phyloP scores from a whole-genome alignment of 371 early-diverging fungal genomes.

The Smittium culicis region DNA sequence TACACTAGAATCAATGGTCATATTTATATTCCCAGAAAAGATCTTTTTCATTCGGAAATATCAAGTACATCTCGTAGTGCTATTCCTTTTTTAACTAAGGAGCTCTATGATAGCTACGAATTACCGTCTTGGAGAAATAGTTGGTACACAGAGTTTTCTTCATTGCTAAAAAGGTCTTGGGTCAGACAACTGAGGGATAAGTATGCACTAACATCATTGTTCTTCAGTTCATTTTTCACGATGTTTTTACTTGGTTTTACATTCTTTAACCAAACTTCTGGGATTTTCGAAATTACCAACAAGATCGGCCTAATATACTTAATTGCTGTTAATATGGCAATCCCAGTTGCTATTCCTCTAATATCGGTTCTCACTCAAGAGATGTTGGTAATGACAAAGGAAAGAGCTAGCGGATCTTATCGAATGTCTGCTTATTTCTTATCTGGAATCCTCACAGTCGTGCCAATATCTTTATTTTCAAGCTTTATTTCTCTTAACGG shows the following conservation, averaged over 20 bases:
- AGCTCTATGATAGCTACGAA: neutral
- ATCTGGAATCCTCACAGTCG: conserved; percentile 13
- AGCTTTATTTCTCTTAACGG: conserved; percentile 16
- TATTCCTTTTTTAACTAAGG: conserved; percentile 2
- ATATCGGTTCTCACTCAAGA: conserved; percentile 22
- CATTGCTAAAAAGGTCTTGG: conserved; percentile 27
- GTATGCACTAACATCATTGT: conserved; percentile 14
- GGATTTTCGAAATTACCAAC: conserved; percentile 24
- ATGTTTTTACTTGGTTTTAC: conserved; percentile 23
- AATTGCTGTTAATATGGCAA: conserved; percentile 17
- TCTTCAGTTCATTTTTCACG: conserved; percentile 15
- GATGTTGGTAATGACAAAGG: conserved; percentile 22
- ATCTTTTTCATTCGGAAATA: conserved; percentile 5
- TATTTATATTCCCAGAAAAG: neutral
- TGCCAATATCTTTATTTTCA: conserved; percentile 19
- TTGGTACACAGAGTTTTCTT: conserved; percentile 21
- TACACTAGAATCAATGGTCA: neutral
- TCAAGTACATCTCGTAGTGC: conserved; percentile 8
- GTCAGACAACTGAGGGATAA: conserved; percentile 18
- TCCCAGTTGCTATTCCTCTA: conserved; percentile 22
- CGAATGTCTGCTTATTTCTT: conserved; percentile 27
- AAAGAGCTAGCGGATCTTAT: conserved; percentile 27
- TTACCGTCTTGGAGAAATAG: conserved; percentile 10
- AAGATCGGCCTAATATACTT: conserved; percentile 27
- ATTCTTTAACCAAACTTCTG: conserved; percentile 24